Percentiles rank a stretch among this genome's conserved stretches.
These are phyloP conservation scores for Eruca vesicaria DNA, from an alignment of 441 rosid genomes.

Conservation along the genomic window DNA sequence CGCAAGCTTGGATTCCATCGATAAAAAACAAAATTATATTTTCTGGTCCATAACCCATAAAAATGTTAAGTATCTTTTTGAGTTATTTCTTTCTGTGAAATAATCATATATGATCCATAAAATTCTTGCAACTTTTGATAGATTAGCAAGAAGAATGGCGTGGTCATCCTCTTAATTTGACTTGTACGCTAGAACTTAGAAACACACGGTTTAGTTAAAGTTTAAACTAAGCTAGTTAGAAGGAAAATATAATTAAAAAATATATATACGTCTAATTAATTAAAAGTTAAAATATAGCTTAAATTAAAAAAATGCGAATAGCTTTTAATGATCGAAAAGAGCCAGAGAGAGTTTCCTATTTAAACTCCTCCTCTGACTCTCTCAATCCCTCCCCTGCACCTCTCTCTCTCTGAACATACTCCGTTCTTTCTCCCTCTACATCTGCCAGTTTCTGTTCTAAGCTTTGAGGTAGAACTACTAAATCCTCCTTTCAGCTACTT, in stretches of 20 bases:
- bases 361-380: slow-evolving; percentile 36
- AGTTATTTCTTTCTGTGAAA: not conserved
- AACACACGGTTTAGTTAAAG: slow-evolving; percentile 18
- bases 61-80: not conserved
- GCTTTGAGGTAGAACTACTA: slow-evolving; percentile 29
- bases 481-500: not conserved
- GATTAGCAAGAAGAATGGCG: slow-evolving; percentile 16
- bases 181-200: slow-evolving; percentile 37
- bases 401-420: slow-evolving; percentile 9
- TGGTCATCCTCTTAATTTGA: slow-evolving; percentile 28
- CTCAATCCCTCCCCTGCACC: slow-evolving; percentile 49
- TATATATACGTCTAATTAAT: no score
- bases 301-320: not conserved
- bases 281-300: not conserved
- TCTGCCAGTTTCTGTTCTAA: slow-evolving; percentile 4
- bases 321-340: slow-evolving; percentile 32
- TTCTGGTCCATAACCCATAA: not conserved
- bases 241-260: not conserved
- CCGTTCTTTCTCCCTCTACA: slow-evolving; percentile 11
- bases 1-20: not conserved
- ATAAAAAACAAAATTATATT: not conserved
- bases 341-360: slow-evolving; percentile 43
- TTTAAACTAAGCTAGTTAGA: slow-evolving; percentile 24
- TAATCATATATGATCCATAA: slow-evolving; percentile 10
- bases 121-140: not conserved